Evolutionary conservation across 2,329 filamentous ascomycete genomes (phyloP).

Genomic region (Curvularia verruculosa): DNA sequence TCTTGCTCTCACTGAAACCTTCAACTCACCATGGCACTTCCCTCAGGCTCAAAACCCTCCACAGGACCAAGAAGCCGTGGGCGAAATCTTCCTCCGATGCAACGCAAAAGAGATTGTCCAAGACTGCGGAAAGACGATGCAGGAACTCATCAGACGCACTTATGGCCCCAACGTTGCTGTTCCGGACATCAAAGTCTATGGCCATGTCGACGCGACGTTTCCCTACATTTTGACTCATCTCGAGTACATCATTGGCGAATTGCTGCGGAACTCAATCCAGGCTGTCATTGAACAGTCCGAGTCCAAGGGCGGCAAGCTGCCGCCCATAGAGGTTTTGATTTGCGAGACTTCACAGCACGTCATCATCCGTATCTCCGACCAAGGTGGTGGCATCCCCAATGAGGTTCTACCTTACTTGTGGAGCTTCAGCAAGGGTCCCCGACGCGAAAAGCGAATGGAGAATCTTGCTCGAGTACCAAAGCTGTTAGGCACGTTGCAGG

Average conservation of each 20-base stretch:
- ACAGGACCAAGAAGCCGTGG: slow-evolving; percentile 79
- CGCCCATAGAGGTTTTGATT: slow-evolving; percentile 90
- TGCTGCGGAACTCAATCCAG: slow-evolving; percentile 93
- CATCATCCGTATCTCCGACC: slow-evolving; percentile 94
- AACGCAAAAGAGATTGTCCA: slow-evolving; percentile 88
- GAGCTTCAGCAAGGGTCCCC: slow-evolving; percentile 94
- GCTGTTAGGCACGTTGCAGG: slow-evolving; percentile 92
- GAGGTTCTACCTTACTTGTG: slow-evolving; percentile 88
- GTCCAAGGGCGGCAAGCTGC: slow-evolving; percentile 59
- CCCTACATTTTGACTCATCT: slow-evolving; percentile 96
- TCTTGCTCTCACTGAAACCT: slow-evolving; percentile 91
- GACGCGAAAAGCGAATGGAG: slow-evolving; percentile 75
- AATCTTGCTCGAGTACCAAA: slow-evolving; percentile 87
- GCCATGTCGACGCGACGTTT: slow-evolving; percentile 88
- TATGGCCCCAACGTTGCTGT: slow-evolving; percentile 74
- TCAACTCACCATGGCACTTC: slow-evolving; percentile 88
- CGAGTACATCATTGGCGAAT: slow-evolving; percentile 95
- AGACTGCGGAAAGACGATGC: slow-evolving; percentile 77
- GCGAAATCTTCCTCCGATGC: slow-evolving; percentile 93
- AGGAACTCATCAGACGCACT: slow-evolving; percentile 73
- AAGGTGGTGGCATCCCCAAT: slow-evolving; percentile 86
- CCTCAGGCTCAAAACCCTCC: slow-evolving; percentile 70
- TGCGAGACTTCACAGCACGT: slow-evolving; percentile 95
- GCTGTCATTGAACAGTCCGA: slow-evolving; percentile 80
- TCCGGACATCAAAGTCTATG: slow-evolving; percentile 81